A percentile compares a stretch with the other conserved stretches of the same genome.
These are phyloP conservation scores for Coemansia sp. DNA, from an alignment of 192 early-diverging fungal genomes.

Conservation along the genomic window DNA sequence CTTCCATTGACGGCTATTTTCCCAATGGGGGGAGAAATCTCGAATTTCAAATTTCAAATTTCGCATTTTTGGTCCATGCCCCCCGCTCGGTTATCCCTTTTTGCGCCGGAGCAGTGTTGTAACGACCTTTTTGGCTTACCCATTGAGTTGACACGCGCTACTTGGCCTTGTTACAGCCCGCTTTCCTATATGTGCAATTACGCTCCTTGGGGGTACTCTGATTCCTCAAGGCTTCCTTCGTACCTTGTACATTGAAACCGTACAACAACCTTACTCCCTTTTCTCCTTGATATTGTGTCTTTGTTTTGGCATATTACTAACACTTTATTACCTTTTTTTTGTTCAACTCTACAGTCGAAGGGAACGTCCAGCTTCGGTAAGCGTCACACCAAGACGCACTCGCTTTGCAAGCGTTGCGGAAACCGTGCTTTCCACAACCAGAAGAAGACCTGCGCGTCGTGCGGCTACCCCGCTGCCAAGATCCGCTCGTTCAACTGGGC, in stretches of 20 bases:
- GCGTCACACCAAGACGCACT: constrained; percentile 99
- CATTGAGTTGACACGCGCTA: too few relatives aligned
- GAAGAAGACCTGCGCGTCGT: constrained; percentile 99
- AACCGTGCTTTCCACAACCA: constrained; percentile 98
- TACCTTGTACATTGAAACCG: background rate
- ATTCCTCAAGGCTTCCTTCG: too few relatives aligned
- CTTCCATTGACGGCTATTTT: background rate
- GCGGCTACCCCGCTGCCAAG: constrained; percentile 98
- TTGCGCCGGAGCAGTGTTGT: background rate
- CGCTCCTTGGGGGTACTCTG: too few relatives aligned
- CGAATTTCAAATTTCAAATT: background rate
- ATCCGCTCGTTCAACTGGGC: constrained; percentile 96
- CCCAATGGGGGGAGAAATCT: background rate
- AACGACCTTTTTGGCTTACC: background rate
- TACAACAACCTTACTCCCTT: too few relatives aligned
- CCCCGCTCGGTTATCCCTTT: background rate
- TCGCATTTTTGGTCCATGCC: background rate
- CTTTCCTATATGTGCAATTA: too few relatives aligned
- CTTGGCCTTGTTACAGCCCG: too few relatives aligned
- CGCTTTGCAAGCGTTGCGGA: constrained; percentile 97
- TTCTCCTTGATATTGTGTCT: too few relatives aligned
- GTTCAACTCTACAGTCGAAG: constrained; percentile 70
- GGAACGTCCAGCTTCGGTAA: constrained; percentile 99
- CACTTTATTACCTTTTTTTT: background rate
- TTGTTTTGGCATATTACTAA: background rate